Evolutionary conservation across 2,329 filamentous ascomycete genomes (phyloP).

Genomic region (Geosmithia flava): DNA sequence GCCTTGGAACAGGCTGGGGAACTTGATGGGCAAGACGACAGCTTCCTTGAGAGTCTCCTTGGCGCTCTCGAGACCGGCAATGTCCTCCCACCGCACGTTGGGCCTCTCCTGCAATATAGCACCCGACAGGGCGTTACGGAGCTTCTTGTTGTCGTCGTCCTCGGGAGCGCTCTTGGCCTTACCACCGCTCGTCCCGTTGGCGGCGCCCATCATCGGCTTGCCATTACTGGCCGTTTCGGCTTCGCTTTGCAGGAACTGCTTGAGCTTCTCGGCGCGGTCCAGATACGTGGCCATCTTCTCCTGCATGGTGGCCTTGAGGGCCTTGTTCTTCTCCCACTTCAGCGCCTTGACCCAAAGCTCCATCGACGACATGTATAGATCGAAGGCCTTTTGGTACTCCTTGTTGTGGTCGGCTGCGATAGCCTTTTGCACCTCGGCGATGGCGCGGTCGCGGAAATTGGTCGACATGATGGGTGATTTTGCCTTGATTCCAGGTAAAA

Average conservation of each 20-base stretch:
- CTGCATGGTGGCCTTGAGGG: slow-evolving; percentile 94
- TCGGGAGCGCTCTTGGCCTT: slow-evolving; percentile 52
- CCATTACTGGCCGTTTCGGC: slow-evolving; percentile 63
- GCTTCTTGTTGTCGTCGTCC: slow-evolving; percentile 91
- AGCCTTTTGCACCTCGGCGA: slow-evolving; percentile 93
- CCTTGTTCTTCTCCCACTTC: slow-evolving; percentile 99
- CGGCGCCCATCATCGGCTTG: slow-evolving; percentile 50
- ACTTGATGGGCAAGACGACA: slow-evolving; percentile 95
- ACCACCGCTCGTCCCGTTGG: slow-evolving; percentile 56
- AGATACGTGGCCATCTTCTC: slow-evolving; percentile 94
- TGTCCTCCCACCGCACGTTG: slow-evolving; percentile 96
- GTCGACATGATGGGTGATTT: slow-evolving; percentile 60
- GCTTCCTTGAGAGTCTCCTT: slow-evolving; percentile 98
- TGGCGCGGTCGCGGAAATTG: slow-evolving; percentile 93
- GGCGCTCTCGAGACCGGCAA: slow-evolving; percentile 83
- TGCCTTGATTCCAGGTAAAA: neutral
- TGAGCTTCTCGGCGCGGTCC: slow-evolving; percentile 96
- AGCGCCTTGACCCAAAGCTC: slow-evolving; percentile 98
- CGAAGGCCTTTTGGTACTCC: slow-evolving; percentile 95
- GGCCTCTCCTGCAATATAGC: slow-evolving; percentile 93
- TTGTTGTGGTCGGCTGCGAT: slow-evolving; percentile 93
- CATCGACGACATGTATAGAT: slow-evolving; percentile 88
- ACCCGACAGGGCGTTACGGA: slow-evolving; percentile 78
- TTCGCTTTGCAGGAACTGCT: slow-evolving; percentile 74
- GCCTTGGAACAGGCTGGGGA: slow-evolving; percentile 89